Conservation (phyloP, 2,329 filamentous ascomycete species). For the Penicillium sp. region DNA sequence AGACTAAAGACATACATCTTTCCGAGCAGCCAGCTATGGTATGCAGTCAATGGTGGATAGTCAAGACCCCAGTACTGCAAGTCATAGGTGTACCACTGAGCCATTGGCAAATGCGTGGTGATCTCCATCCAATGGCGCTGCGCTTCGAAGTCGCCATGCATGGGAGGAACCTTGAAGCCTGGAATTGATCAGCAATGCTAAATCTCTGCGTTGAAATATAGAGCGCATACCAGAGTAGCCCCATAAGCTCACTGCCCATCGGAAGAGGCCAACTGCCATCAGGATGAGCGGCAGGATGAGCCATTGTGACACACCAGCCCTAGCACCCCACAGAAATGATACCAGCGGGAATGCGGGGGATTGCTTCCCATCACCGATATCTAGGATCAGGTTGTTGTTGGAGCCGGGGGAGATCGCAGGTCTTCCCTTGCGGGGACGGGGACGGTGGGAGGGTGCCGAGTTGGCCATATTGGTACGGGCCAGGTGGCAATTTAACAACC, state of each 20-base stretch:
- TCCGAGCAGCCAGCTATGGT: conserved; percentile 95
- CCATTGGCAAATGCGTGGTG: conserved; percentile 82
- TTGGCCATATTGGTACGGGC: conserved; percentile 29
- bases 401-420: conserved; percentile 35
- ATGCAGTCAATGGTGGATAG: conserved; percentile 95
- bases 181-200: conserved; percentile 10
- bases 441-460: conserved; percentile 31
- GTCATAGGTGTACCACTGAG: conserved; percentile 98
- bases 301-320: conserved; percentile 84
- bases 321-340: conserved; percentile 91
- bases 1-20: conserved; percentile 61
- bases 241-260: conserved; percentile 92
- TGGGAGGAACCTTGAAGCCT: conserved; percentile 80
- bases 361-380: conserved; percentile 47
- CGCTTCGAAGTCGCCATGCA: conserved; percentile 97
- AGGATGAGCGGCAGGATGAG: conserved; percentile 82
- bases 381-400: conserved; percentile 46
- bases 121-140: conserved; percentile 99
- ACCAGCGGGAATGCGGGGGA: conserved; percentile 83
- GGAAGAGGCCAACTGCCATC: conserved; percentile 86
- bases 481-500: conserved; percentile 17
- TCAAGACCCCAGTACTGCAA: conserved; percentile 97
- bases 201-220: background rate
- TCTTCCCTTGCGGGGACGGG: conserved; percentile 49
- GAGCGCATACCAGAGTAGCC: conserved; percentile 77